Evolutionary conservation across 495 filamentous ascomycete genomes (phyloP), one percentile per base, ranked within the genome.

Genomic region (Aspergillus hancockii): DNA sequence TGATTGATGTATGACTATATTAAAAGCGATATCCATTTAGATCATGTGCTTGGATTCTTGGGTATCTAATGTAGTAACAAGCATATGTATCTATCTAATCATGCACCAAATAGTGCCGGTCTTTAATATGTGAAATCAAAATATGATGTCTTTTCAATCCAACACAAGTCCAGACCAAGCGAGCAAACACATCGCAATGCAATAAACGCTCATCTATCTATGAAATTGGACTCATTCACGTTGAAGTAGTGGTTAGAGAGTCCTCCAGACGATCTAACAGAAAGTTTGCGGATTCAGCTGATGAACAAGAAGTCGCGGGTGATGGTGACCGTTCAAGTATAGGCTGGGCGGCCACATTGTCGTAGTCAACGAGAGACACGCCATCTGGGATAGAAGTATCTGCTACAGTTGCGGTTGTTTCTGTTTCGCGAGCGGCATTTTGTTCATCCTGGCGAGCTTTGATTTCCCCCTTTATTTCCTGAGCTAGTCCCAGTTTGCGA

Each of bases 251-350:
- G 40, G 60, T 47, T 38, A 67, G 54, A 0, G 67, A 64, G 34
- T 70, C 68, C 61, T 73, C 71, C 32, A 73, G 41, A 14, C 61
- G 58, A 59, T 73, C 69, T 18, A 73, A 46, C 50, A 73, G 58
- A 18, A 41, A 62, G 58, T 71, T 71, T 43, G 63, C 60, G 6
- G 68, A 71, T n/a, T 43, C 60, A 18, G 52, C 36, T 1, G 43
- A 43, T 43, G 9, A n/a, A 12, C 5, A 47, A 10, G 64, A 63
- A 4, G 70, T 56, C 13, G 38, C 65, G 0, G 67, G 62, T 0
- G 67, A 72, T 7, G 61, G 60, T 0, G 69, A 67, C 12, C 64
- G 58, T 9, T 51, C 25, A 7, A 19, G 18, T 12, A 25, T 34
- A 30, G 47, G 14, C 4, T 32, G 21, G 4, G 10, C 9, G 10